phyloP scores from a whole-genome alignment of 805 yeast genomes.

The Blastobotrys muscicola region DNA sequence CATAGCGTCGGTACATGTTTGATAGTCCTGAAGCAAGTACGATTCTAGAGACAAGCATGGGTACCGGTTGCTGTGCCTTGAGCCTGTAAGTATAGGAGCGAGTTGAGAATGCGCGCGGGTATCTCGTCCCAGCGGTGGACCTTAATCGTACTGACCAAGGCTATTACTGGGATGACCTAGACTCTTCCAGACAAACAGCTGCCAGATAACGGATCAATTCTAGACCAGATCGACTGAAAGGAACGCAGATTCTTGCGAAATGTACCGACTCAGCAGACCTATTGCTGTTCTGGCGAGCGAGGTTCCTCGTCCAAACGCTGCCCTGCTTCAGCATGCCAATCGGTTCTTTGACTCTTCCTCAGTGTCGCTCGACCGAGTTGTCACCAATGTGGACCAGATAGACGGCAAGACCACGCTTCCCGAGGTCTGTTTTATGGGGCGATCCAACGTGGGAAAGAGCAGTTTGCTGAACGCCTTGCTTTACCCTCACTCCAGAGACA shows the following conservation, averaged over 20 bases:
- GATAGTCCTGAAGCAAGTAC: too few species aligned
- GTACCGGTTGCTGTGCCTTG: too few species aligned
- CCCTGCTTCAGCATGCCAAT: slow-evolving; percentile 19
- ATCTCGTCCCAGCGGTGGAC: too few species aligned
- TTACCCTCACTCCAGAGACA: slow-evolving; percentile 22
- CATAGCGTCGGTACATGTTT: too few species aligned
- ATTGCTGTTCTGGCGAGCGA: not conserved
- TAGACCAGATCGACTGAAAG: too few species aligned
- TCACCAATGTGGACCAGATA: slow-evolving; percentile 23
- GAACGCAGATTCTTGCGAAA: not conserved
- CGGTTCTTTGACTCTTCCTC: slow-evolving; percentile 20
- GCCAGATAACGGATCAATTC: too few species aligned
- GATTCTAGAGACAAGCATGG: too few species aligned
- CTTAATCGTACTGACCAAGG: too few species aligned
- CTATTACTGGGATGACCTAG: too few species aligned
- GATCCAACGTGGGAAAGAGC: slow-evolving; percentile 83
- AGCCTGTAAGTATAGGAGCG: too few species aligned
- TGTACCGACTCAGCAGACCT: not conserved
- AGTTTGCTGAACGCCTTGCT: slow-evolving; percentile 54
- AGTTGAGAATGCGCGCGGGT: too few species aligned
- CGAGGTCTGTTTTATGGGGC: slow-evolving; percentile 67
- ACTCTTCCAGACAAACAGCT: too few species aligned
- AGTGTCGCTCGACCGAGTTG: slow-evolving; percentile 19
- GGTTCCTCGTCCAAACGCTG: not conserved
- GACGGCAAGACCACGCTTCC: slow-evolving; percentile 36